These are phyloP conservation scores for Drechslerella coelobrocha DNA, from an alignment of 2,329 filamentous ascomycete genomes.

Conservation along the genomic window DNA sequence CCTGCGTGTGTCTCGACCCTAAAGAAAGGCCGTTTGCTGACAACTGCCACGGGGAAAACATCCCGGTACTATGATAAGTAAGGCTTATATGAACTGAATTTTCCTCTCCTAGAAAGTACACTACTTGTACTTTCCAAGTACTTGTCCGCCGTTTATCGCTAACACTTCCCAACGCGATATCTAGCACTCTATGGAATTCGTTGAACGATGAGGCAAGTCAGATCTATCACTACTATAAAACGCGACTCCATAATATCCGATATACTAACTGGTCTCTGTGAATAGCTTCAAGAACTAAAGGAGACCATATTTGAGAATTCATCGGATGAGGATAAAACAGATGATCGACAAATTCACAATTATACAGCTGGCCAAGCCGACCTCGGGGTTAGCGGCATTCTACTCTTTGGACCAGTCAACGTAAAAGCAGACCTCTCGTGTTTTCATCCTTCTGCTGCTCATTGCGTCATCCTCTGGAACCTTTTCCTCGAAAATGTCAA, in stretches of 20 bases:
- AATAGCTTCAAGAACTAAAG: slow-evolving; percentile 41
- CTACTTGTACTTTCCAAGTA: too few relatives aligned
- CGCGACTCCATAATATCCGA: not conserved
- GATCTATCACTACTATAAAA: not conserved
- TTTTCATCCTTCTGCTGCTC: slow-evolving; percentile 69
- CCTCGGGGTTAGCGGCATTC: slow-evolving; percentile 17
- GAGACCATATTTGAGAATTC: slow-evolving; percentile 30
- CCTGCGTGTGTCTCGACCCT: not conserved
- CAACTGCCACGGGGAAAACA: slow-evolving; percentile 11
- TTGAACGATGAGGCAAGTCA: slow-evolving; percentile 25
- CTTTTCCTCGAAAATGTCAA: slow-evolving; percentile 76
- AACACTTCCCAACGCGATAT: not conserved
- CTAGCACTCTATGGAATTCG: slow-evolving; percentile 45
- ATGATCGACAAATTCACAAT: slow-evolving; percentile 18
- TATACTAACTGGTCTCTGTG: not conserved
- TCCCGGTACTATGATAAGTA: slow-evolving; percentile 48
- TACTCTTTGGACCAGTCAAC: slow-evolving; percentile 29
- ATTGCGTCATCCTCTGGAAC: slow-evolving; percentile 77
- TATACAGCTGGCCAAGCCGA: not conserved
- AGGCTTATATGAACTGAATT: not conserved
- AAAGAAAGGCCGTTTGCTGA: slow-evolving; percentile 21
- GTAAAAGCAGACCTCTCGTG: slow-evolving; percentile 60
- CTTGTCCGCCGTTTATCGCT: too few relatives aligned
- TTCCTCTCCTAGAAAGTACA: too few relatives aligned
- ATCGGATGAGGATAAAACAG: slow-evolving; percentile 34